Evolutionary conservation across 1,139 yeast genomes (phyloP).

Genomic region (Pichia sp.): DNA sequence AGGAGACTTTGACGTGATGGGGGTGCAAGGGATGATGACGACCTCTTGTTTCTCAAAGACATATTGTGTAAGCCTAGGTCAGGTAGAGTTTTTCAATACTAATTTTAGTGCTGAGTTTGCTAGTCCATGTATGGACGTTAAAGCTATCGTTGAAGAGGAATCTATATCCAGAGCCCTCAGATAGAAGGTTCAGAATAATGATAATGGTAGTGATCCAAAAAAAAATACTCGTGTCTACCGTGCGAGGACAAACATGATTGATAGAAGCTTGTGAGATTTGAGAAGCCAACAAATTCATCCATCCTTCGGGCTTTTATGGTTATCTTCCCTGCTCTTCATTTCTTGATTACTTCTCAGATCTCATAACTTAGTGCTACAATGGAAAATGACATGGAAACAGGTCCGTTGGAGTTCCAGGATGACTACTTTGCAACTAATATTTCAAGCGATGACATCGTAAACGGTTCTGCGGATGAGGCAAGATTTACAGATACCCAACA

Average conservation of each 20-base stretch:
- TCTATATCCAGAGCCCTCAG: no score
- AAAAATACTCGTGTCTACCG: neutral
- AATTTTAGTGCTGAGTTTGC: no score
- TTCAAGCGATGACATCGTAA: constrained; percentile 10
- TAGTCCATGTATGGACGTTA: no score
- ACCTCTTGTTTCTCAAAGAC: constrained; percentile 13
- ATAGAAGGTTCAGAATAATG: neutral
- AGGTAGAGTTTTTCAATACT: no score
- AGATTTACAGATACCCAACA: neutral
- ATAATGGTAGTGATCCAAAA: neutral
- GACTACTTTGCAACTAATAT: constrained; percentile 14
- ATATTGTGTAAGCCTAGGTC: no score
- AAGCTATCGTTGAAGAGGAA: no score
- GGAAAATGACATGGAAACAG: constrained; percentile 3
- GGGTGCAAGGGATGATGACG: constrained; percentile 10
- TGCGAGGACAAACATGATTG: neutral
- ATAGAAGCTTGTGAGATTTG: no score
- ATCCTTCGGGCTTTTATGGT: no score
- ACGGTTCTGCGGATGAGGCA: neutral
- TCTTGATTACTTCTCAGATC: no score
- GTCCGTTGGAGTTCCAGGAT: constrained; percentile 13
- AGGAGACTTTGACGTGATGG: constrained; percentile 7
- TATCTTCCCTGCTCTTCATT: no score
- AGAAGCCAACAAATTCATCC: no score
- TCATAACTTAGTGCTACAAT: neutral